Evolutionary conservation across 1,284 basidiomycete species (phyloP), one percentile per base, ranked within the genome.

Genomic region (Peniophora sp.): DNA sequence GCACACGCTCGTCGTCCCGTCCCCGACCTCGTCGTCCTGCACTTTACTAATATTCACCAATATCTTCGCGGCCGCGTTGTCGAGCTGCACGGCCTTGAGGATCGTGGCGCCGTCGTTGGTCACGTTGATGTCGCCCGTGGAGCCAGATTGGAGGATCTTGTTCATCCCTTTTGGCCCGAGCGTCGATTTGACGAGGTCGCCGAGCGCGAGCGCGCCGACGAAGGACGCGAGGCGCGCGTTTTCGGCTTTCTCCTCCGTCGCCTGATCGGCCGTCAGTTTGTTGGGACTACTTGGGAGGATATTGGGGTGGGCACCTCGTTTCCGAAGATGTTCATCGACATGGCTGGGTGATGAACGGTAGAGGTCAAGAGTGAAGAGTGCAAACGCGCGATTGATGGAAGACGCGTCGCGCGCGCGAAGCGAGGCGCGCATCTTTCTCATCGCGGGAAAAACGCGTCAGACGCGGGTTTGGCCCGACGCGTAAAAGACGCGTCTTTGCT

Each of bases 31-130:
- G 66, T 99, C 97, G 63, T 99, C 97, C 71, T 99, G 97, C 15
- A 98, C 95, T 67, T 99, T 99, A n/a, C 92, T 96, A 67, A 99
- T 99, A 71, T 99, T 98, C 63, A 99, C 97, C 49, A 99, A 81
- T 65, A 99, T 98, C 76, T 99, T 99, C 49, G 97, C 97, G 0
- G 97, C 96, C 2, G 97, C 91, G 65, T 99, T 99, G 72, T 99
- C 97, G 57, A 99, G 84, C 60, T 94, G 89, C 62, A 99, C 98
- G 50, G 92, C 86, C 67, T 97, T 97, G 57, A 99, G 81, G 62
- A 99, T 99, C 44, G 97, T 99, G 2, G 97, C 97, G 15, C 97
- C 97, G 68, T 99, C 97, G 69, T 99, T 99, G 15, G 97, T 99
- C 51, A 99, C 95, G 53, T 87, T 96, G 60, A 99, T 92, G 41